Evolutionary conservation across 176 grass and related monocot genomes (phyloP), one percentile per base, ranked within the genome.

Genomic region (Cenchrus purpureus): DNA sequence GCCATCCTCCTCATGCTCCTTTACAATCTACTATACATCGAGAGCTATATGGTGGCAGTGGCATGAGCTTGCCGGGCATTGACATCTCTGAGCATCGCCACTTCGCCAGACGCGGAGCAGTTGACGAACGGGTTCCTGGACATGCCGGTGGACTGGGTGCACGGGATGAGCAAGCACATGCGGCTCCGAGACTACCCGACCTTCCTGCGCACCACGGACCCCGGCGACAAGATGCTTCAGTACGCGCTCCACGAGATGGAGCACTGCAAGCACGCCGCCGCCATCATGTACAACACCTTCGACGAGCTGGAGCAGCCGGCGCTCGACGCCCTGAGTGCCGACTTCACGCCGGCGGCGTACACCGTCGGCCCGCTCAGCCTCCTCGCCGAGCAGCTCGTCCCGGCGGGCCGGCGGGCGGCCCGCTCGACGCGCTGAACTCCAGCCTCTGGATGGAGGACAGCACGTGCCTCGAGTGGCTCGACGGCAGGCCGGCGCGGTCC

Each of bases 271-370:
- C 0, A n/a, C 19, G 83, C 90, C 3, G 48, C 22, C 44, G 83
- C 83, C 58, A 60, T 92, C 34, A n/a, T 89, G 68, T 0, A 86
- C 83, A 86, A 92, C 70, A 89, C 87, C 32, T 83, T 92, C 54
- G 86, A 83, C 70, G 45, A 80, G 83, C 83, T 92, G 13, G 83
- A 92, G 75, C 52, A 8, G 40, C 53, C 69, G 34, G 83, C 83
- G n/a, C 74, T 89, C 0, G 79, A 75, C 75, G 70, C 74, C 12
- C 80, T 92, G 86, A 75, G 74, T 12, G 83, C 61, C 43, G 52
- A 19, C 67, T 45, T 79, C 67, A 56, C 54, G 28, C 90, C 86
- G 17, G 14, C 86, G 8, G 7, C 57, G 22, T 81, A 88, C 78
- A 80, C 89, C 55, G n/a, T 91, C 20, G 89, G 82, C 72, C 89